Conservation (phyloP, 768 basidiomycete species). For the Leucocoprinus leucothites region DNA sequence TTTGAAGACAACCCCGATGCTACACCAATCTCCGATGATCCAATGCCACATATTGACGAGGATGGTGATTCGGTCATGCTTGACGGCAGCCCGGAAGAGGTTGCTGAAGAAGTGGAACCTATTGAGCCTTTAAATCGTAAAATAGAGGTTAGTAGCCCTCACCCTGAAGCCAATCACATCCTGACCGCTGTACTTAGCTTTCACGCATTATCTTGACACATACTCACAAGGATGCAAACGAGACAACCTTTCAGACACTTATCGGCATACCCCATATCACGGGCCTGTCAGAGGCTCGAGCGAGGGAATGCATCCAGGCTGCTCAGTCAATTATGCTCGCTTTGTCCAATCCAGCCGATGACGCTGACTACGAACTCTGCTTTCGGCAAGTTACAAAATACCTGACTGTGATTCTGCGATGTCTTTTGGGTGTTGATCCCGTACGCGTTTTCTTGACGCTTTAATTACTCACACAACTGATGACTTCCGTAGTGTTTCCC, state of each 20-base stretch:
- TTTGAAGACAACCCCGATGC: background rate
- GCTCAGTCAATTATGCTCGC: constrained; percentile 44
- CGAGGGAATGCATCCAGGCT: constrained; percentile 33
- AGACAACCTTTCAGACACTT: constrained; percentile 52
- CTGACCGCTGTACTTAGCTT: constrained; percentile 36
- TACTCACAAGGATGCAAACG: constrained; percentile 30
- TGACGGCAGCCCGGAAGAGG: constrained; percentile 26
- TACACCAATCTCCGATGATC: background rate
- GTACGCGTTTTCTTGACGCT: constrained; percentile 29
- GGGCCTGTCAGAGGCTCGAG: constrained; percentile 7
- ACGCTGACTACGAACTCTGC: constrained; percentile 30
- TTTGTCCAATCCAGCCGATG: constrained; percentile 33
- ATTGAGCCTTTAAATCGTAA: constrained; percentile 49
- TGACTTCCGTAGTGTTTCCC: constrained; percentile 35
- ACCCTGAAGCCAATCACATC: background rate
- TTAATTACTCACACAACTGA: constrained; percentile 9
- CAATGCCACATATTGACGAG: constrained; percentile 15
- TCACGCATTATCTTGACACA: constrained; percentile 63
- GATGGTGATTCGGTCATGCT: constrained; percentile 34
- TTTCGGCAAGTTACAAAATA: constrained; percentile 30
- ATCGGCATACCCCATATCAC: constrained; percentile 30
- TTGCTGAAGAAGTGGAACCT: constrained; percentile 28
- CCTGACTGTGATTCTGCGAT: constrained; percentile 35
- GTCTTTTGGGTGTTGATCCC: constrained; percentile 32
- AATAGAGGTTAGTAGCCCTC: constrained; percentile 41